Conservation (phyloP, 768 basidiomycete genomes). For the Leccinum ochraceum region DNA sequence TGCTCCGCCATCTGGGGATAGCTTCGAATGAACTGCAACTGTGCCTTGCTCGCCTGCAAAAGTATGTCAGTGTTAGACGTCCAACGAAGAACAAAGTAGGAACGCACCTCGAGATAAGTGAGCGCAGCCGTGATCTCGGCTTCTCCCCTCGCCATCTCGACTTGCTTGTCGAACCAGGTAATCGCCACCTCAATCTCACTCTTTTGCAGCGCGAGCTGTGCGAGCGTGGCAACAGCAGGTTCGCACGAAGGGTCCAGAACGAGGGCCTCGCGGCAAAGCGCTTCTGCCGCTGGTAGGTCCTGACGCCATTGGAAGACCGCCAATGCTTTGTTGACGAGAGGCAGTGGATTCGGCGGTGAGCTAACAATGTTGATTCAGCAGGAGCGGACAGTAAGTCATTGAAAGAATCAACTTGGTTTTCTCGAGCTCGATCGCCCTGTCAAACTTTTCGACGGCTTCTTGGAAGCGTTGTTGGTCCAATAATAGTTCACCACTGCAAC, state of each 20-base stretch:
- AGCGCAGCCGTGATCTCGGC: constrained; percentile 79
- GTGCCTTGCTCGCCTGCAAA: constrained; percentile 78
- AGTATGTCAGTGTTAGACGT: neutral
- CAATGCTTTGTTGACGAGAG: constrained; percentile 97
- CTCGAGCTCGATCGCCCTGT: constrained; percentile 87
- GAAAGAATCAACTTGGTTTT: constrained; percentile 55
- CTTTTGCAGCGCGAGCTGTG: constrained; percentile 91
- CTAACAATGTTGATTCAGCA: constrained; percentile 19
- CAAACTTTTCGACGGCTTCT: constrained; percentile 92
- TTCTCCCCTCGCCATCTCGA: constrained; percentile 86
- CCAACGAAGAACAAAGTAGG: neutral
- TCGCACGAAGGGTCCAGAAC: constrained; percentile 91
- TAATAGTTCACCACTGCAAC: constrained; percentile 82
- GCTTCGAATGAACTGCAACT: constrained; percentile 77
- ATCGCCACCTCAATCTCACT: constrained; percentile 85
- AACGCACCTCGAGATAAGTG: constrained; percentile 75
- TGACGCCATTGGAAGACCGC: constrained; percentile 96
- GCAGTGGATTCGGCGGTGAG: constrained; percentile 79
- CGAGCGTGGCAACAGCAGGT: constrained; percentile 93
- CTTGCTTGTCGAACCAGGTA: constrained; percentile 82
- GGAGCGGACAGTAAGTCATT: neutral
- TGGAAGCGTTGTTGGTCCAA: constrained; percentile 87
- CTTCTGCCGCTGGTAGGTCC: constrained; percentile 79
- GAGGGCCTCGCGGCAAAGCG: constrained; percentile 86
- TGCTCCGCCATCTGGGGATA: constrained; percentile 87